Evolutionary conservation across 192 early-diverging fungal genomes (phyloP), one percentile per base, ranked within the genome.

Genomic region (Lobosporangium transversale): DNA sequence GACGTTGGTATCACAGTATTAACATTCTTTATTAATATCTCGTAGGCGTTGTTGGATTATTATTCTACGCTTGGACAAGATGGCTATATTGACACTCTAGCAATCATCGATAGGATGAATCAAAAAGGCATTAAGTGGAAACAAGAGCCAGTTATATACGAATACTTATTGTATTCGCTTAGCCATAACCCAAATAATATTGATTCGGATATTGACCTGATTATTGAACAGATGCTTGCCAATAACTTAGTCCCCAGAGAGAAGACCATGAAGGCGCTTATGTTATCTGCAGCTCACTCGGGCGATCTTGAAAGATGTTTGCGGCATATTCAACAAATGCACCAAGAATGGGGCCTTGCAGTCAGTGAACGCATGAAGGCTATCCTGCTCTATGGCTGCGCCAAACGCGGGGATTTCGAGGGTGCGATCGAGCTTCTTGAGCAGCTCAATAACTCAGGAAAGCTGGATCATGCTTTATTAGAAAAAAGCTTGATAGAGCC

Each of bases 341-440:
- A 75, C 20, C 44, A 45, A 31, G 63, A 66, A 3, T 75, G 71
- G 71, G 33, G 51, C 49, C 20, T 75, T 5, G 36, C 33, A 3
- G 21, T 75, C 6, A 29, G 57, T 0, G 63, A 75, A 12, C 62
- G 62, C 2, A 75, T 75, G 71, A 75, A 75, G 57, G 71, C 71
- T 8, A 75, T 75, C 36, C 20, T 75, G 21, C n/a, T 75, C 14
- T 75, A 75, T 49, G 71, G 58, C 2, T 75, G 71, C 27, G 62
- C 71, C 37, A 60, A 61, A 24, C 71, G 71, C 54, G 71, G 71
- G 2, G 71, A 75, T 35, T 75, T 75, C 32, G 71, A 75, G 9
- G 44, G 57, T 11, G 61, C 71, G 23, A 23, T 66, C 11, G 71
- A 75, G 14, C 60, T 75, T 3, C 42, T 75, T 29, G 48, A n/a